Evolutionary conservation across 768 basidiomycete genomes (phyloP), one percentile per base, ranked within the genome.

Genomic region (Tephrocybe sp.): DNA sequence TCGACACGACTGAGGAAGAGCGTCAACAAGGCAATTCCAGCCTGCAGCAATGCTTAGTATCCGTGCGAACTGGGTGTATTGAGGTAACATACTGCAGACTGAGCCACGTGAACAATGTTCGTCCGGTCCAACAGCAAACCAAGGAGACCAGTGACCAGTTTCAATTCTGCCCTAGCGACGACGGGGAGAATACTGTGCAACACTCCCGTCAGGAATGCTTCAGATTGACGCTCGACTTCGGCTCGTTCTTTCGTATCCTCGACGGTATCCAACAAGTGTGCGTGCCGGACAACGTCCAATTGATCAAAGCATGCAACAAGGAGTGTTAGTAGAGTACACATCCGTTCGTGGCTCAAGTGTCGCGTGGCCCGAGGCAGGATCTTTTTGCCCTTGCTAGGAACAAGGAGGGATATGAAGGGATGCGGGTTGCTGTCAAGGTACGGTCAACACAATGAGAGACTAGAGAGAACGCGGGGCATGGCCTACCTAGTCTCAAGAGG

Each of bases 271-370:
- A 89, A 80, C 15, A 87, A 53, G 31, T 82, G 80, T 3, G 93
- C 89, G 43, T 90, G 74, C 56, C 77, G 76, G 42, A 98, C 86
- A 15, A 98, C 92, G 63, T 98, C 96, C 48, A 98, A 77, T 65
- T 98, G 94, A 51, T 80, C 83, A 72, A 98, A 98, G 61, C 92
- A 96, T 0, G 95, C 95, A 40, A 97, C 86, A 28, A 98, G 79
- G 21, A 98, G 84, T 1, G 94, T 97, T 34, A 98, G 72, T 21
- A 98, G 73, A 5, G 91, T 93, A 31, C 92, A 80, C 78, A 92
- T 86, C 63, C 89, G 86, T 40, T 87, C 75, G 26, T 82, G 77
- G 53, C 80, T 79, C 15, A 98, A 79, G 58, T 93, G 88, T 16
- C 95, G 86, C 9, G 92, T 85, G 12, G 94, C 80, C 37, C 97